Percentiles rank a stretch among this genome's conserved stretches.
phyloP scores from a whole-genome alignment of 31 red algal genomes.

The Odonthalia washingtoniensis region DNA sequence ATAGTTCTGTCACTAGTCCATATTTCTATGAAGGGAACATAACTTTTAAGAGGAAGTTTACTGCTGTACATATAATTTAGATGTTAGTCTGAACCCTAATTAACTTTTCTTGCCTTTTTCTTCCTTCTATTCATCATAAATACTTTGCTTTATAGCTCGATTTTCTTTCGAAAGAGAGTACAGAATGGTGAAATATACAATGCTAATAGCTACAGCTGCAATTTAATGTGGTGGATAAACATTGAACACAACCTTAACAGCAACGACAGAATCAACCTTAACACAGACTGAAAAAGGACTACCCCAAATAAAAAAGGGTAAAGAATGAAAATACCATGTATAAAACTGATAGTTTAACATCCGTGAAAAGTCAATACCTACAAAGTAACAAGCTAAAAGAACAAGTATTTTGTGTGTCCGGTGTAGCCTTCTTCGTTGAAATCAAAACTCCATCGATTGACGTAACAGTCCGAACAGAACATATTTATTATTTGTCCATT shows the following conservation, averaged over 20 bases:
- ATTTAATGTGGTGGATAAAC: conserved; percentile 72
- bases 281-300: conserved; percentile 4
- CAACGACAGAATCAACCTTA: conserved; percentile 39
- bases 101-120: not conserved
- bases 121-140: conserved; percentile 26
- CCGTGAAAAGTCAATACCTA: conserved; percentile 84
- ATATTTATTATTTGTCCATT: conserved; percentile 48
- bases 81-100: too few species aligned
- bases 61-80: too few species aligned
- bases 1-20: too few species aligned
- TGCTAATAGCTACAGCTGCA: conserved; percentile 60
- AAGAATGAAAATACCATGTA: conserved; percentile 81
- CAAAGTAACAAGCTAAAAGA: conserved; percentile 80
- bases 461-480: not conserved
- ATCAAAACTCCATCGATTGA: not conserved
- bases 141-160: conserved; percentile 23
- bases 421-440: conserved; percentile 1
- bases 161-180: conserved; percentile 41
- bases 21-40: too few species aligned
- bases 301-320: conserved; percentile 69
- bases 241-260: conserved; percentile 89
- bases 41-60: too few species aligned
- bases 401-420: conserved; percentile 41
- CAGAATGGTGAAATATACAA: conserved; percentile 53
- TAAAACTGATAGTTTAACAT: conserved; percentile 97